Evolutionary conservation across 176 grass and related monocot species (phyloP).

Genomic region (Carex scoparia): DNA sequence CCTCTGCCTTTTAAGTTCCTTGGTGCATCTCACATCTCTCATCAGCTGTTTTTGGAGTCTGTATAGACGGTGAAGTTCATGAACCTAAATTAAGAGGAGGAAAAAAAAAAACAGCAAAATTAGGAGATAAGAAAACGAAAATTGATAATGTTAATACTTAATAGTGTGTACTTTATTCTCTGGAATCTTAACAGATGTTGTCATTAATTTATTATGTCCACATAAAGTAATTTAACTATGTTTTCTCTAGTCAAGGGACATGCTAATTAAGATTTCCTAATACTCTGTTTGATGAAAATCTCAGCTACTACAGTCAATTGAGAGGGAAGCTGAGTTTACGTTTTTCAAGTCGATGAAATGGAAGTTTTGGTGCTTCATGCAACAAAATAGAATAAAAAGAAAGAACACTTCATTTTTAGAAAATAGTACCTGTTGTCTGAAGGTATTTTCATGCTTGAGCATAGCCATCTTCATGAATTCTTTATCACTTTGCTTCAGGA

Average conservation of each 20-base stretch:
- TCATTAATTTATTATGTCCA: background rate
- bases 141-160: background rate
- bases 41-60: constrained; percentile 65
- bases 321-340: background rate
- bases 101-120: background rate
- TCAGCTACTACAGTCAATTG: background rate
- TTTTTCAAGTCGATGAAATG: background rate
- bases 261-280: constrained; percentile 5
- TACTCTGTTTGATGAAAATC: background rate
- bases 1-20: constrained; percentile 21
- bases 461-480: constrained; percentile 62
- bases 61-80: constrained; percentile 62
- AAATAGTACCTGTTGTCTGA: constrained; percentile 51
- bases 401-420: background rate
- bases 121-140: background rate
- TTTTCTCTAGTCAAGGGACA: background rate
- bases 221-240: background rate
- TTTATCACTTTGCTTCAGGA: constrained; percentile 43
- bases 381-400: background rate
- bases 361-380: background rate
- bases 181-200: background rate
- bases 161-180: background rate
- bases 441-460: constrained; percentile 65
- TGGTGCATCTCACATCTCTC: constrained; percentile 5
- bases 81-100: constrained; percentile 28